phyloP scores from a whole-genome alignment of 2,329 filamentous ascomycete species.

The Ceratocystis colombiana region DNA sequence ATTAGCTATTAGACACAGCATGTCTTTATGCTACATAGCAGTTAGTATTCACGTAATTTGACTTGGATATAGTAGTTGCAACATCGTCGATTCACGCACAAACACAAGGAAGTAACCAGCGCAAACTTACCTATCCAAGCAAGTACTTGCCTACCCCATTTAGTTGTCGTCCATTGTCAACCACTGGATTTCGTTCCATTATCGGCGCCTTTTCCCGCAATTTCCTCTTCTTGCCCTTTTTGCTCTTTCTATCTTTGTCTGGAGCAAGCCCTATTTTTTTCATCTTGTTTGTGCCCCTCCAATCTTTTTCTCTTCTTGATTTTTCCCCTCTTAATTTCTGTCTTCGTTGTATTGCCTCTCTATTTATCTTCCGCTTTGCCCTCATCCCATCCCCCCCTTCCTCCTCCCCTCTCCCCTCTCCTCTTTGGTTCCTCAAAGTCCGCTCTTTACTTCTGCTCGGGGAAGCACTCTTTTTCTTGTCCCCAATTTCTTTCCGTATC shows the following conservation, averaged over 20 bases:
- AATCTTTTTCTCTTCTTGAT: slow-evolving; percentile 14
- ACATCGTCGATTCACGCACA: neutral
- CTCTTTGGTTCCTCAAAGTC: neutral
- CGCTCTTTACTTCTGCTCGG: neutral
- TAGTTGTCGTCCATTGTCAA: neutral
- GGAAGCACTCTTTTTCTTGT: neutral
- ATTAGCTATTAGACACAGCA: neutral
- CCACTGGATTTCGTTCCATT: slow-evolving; percentile 14
- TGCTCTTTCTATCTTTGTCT: neutral
- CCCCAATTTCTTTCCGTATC: neutral
- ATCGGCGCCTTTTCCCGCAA: slow-evolving; percentile 14
- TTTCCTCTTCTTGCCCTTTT: slow-evolving; percentile 12
- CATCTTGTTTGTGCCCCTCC: slow-evolving; percentile 8
- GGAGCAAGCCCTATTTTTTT: slow-evolving; percentile 11
- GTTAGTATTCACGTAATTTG: neutral
- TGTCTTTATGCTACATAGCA: neutral
- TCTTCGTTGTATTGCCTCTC: neutral
- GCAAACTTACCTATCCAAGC: no score
- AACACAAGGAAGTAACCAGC: neutral
- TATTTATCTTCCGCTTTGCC: slow-evolving; percentile 10
- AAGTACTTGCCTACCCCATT: slow-evolving; percentile 3
- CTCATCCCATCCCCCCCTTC: neutral
- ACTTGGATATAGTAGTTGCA: neutral
- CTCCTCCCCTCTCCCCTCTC: neutral
- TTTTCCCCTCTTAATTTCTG: neutral